Percentiles rank a stretch among this genome's conserved stretches.
Evolutionary conservation across 2,329 filamentous ascomycete species (phyloP).

Genomic region (Fusarium decemcellulare): DNA sequence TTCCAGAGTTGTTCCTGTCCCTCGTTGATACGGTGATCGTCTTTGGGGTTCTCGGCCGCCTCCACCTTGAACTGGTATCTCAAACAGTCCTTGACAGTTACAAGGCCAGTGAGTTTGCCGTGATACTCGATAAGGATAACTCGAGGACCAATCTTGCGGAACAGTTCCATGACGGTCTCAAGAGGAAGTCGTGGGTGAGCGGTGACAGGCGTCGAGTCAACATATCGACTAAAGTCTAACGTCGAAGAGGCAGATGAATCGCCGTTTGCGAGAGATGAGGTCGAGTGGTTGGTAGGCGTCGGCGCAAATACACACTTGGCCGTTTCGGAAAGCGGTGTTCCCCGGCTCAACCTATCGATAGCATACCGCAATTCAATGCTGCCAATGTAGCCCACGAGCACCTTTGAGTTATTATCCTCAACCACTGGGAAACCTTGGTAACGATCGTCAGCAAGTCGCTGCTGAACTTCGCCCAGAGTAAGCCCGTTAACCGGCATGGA

Average conservation of each 20-base stretch:
- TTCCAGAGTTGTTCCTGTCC: slow-evolving; percentile 77
- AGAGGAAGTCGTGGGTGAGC: slow-evolving; percentile 92
- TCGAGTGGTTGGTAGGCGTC: slow-evolving; percentile 49
- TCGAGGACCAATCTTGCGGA: slow-evolving; percentile 96
- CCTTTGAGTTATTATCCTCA: slow-evolving; percentile 78
- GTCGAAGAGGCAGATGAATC: slow-evolving; percentile 58
- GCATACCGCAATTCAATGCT: slow-evolving; percentile 93
- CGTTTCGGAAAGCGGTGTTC: slow-evolving; percentile 74
- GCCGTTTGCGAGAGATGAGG: slow-evolving; percentile 52
- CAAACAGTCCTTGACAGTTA: slow-evolving; percentile 97
- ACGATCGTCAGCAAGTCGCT: slow-evolving; percentile 80
- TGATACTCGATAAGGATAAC: slow-evolving; percentile 95
- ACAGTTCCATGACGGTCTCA: slow-evolving; percentile 98
- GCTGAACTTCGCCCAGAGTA: slow-evolving; percentile 82
- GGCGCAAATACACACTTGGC: slow-evolving; percentile 83
- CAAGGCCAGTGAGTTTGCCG: slow-evolving; percentile 84
- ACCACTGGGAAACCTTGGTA: slow-evolving; percentile 96
- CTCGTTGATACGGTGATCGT: slow-evolving; percentile 68
- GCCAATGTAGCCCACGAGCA: slow-evolving; percentile 91
- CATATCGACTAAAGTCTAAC: slow-evolving; percentile 88
- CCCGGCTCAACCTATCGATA: slow-evolving; percentile 82
- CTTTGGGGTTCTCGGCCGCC: slow-evolving; percentile 80
- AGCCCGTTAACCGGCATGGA: slow-evolving; percentile 82
- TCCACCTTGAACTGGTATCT: slow-evolving; percentile 99
- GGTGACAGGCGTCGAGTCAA: slow-evolving; percentile 90